Evolutionary conservation across 192 early-diverging fungal species (phyloP).

Genomic region (Paraglomus brasilianum): DNA sequence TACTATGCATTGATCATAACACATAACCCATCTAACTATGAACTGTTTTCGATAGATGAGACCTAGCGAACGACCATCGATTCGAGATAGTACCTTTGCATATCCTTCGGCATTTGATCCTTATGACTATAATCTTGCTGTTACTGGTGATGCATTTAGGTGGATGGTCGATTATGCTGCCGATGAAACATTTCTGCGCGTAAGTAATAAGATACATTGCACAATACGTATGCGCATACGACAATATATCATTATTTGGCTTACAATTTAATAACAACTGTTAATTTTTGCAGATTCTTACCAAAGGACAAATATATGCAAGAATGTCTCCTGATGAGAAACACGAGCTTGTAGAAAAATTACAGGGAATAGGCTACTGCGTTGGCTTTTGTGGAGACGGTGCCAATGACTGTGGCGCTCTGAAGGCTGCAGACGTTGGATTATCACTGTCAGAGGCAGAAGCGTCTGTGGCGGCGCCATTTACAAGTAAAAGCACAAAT

Average conservation of each 20-base stretch:
- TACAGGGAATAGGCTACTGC: constrained; percentile 90
- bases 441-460: constrained; percentile 96
- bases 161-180: constrained; percentile 85
- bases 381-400: constrained; percentile 99
- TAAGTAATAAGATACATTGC: background rate
- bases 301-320: constrained; percentile 90
- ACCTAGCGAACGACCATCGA: background rate
- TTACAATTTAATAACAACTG: too few species aligned
- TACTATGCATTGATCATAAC: background rate
- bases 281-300: constrained; percentile 69
- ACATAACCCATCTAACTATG: background rate
- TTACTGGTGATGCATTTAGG: constrained; percentile 95
- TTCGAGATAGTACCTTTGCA: constrained; percentile 18
- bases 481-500: constrained; percentile 87
- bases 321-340: constrained; percentile 99
- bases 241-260: too few species aligned
- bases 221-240: too few species aligned
- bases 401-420: constrained; percentile 96
- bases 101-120: constrained; percentile 34
- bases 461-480: constrained; percentile 96
- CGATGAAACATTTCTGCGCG: background rate
- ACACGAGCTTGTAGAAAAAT: constrained; percentile 84
- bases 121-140: constrained; percentile 76
- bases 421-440: constrained; percentile 95
- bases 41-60: background rate